Base-by-base conservation (phyloP, 129 eudicot species). In the Escallonia herrerae region DNA sequence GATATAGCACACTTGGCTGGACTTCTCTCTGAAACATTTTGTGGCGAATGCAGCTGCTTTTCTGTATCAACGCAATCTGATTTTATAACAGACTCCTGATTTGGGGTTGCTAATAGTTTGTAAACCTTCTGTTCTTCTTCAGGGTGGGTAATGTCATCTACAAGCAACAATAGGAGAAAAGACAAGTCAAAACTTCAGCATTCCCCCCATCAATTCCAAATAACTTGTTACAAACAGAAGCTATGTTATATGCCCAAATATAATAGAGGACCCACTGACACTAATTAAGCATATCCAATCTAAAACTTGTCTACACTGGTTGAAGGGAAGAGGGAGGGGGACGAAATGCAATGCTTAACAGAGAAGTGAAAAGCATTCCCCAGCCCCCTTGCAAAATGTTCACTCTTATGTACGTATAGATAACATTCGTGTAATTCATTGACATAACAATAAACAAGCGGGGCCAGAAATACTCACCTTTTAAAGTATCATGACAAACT, bases 101-200 rank as follows among this genome's bases (percentile, higher is more conserved):
- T 67, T 42, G 53, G 60, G 72, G 60, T 60, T 38, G 47, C 76
- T 66, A 58, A 55, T 4, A 77, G 41, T 70, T 68, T 60, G 48
- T 11, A 43, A 37, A 56, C 57, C 65, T 56, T 40, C 39, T 43
- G 72, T 43, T 71, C 81, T 72, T 81, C 90, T 58, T 79, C 82
- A 10, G 79, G 76, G 60, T 73, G 93, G 11, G 95, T 84, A 61
- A 87, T 87, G 72, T 87, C 95, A 80, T 90, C 97, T 90, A 80
- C 15, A 22, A 86, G 75, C 70, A 82, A 62, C 75, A 73, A 44
- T 68, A 12, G 70, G 71, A 58, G 39, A 15, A 65, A 59, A 40
- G 50, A 53, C 51, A 62, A 55, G 67, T 43, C 5, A 73, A 40
- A 46, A 56, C 47, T 43, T 67, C 75, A 61, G 63, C 64, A 70